phyloP scores from a whole-genome alignment of 2,329 filamentous ascomycete genomes.

The Diaporthe ilicicola region DNA sequence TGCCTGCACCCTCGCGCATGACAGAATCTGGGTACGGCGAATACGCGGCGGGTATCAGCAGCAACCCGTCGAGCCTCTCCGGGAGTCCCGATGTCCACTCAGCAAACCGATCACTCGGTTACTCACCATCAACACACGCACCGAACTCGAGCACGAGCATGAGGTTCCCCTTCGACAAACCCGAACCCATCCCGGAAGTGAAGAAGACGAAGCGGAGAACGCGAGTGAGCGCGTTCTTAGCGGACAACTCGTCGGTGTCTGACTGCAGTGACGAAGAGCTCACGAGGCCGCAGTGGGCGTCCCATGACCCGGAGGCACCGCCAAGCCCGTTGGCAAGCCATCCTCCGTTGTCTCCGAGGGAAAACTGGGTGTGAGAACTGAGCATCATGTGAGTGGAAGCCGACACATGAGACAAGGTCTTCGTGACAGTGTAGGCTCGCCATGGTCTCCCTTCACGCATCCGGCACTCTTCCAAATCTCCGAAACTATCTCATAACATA shows the following conservation, averaged over 20 bases:
- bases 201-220: background rate
- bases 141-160: background rate
- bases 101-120: background rate
- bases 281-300: background rate
- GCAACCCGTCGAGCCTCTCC: background rate
- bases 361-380: constrained; percentile 18
- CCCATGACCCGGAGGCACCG: background rate
- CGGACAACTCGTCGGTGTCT: background rate
- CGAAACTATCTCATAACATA: background rate
- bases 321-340: constrained; percentile 29
- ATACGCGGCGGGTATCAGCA: background rate
- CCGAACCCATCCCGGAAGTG: background rate
- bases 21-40: background rate
- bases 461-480: background rate
- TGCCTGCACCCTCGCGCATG: constrained; percentile 18
- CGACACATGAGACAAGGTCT: too few species aligned
- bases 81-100: constrained; percentile 1
- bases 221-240: background rate
- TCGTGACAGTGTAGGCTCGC: background rate
- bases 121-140: background rate
- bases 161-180: constrained; percentile 23
- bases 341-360: constrained; percentile 18
- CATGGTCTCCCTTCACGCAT: background rate
- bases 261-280: background rate
- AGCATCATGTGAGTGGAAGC: too few species aligned